phyloP scores from a whole-genome alignment of 495 filamentous ascomycete genomes.

The Hypoxylon rickii region DNA sequence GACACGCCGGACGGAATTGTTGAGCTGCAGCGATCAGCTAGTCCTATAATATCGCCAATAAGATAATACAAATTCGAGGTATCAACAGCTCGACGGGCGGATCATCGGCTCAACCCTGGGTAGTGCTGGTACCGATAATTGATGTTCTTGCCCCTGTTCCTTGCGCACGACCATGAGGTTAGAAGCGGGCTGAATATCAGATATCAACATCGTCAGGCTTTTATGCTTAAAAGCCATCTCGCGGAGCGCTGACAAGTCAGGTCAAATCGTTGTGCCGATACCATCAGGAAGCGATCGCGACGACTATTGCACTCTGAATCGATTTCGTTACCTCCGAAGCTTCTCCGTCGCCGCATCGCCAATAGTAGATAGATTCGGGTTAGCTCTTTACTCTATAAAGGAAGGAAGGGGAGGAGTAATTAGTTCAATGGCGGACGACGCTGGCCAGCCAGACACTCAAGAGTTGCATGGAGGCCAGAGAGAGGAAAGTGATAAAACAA shows the following conservation, averaged over 20 bases:
- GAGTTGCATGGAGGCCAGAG: conserved; percentile 11
- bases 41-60: not conserved
- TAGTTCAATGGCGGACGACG: conserved; percentile 17
- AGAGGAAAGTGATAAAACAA: conserved; percentile 4
- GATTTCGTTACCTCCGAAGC: not conserved
- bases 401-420: not conserved
- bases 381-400: not conserved
- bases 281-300: not conserved
- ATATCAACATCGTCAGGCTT: conserved; percentile 14
- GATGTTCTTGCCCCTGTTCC: not conserved
- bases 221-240: conserved; percentile 1
- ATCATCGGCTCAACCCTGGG: not conserved
- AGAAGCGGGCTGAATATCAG: conserved; percentile 1
- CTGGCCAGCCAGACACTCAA: conserved; percentile 8
- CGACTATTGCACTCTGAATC: not conserved
- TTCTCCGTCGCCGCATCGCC: not conserved
- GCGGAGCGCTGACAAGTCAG: not conserved
- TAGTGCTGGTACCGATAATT: conserved; percentile 4
- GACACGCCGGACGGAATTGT: conserved; percentile 23
- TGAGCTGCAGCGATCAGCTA: conserved; percentile 7
- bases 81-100: not conserved
- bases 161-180: conserved; percentile 15
- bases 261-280: not conserved
- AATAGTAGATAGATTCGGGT: not conserved
- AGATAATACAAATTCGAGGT: conserved; percentile 4